phyloP scores from a whole-genome alignment of 164 flowering plant genomes.

The Tetracentron sinense region DNA sequence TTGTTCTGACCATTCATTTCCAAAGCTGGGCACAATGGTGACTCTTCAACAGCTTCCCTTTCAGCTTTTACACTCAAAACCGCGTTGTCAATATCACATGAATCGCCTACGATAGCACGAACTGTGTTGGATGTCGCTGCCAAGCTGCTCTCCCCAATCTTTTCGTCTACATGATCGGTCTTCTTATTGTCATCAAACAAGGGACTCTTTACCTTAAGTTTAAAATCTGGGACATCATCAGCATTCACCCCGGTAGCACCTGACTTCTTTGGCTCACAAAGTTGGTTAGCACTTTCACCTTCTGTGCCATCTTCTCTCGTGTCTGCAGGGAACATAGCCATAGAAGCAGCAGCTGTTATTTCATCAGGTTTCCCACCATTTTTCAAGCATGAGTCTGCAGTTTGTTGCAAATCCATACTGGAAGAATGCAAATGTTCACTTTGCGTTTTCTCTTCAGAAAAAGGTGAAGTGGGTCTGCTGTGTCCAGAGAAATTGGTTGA shows the following conservation, averaged over 20 bases:
- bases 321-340: background rate
- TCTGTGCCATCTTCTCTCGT: constrained; percentile 8
- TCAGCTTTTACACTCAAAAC: constrained; percentile 10
- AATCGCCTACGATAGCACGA: constrained; percentile 9
- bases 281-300: constrained; percentile 9
- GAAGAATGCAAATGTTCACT: background rate
- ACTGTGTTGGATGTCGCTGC: background rate
- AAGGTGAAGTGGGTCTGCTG: background rate
- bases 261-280: constrained; percentile 11
- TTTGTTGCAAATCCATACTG: background rate
- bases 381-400: background rate
- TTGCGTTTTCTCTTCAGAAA: background rate
- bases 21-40: constrained; percentile 14
- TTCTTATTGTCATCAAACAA: constrained; percentile 10
- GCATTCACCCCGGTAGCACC: constrained; percentile 1
- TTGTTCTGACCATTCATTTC: constrained; percentile 7
- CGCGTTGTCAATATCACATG: constrained; percentile 8
- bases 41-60: constrained; percentile 25
- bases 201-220: background rate
- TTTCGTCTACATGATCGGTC: constrained; percentile 12
- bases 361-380: background rate
- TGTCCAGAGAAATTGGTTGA: background rate
- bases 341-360: background rate
- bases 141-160: constrained; percentile 1
- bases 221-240: constrained; percentile 10